phyloP scores from a whole-genome alignment of 208 protist species.

The Entamoeba histolytica region DNA sequence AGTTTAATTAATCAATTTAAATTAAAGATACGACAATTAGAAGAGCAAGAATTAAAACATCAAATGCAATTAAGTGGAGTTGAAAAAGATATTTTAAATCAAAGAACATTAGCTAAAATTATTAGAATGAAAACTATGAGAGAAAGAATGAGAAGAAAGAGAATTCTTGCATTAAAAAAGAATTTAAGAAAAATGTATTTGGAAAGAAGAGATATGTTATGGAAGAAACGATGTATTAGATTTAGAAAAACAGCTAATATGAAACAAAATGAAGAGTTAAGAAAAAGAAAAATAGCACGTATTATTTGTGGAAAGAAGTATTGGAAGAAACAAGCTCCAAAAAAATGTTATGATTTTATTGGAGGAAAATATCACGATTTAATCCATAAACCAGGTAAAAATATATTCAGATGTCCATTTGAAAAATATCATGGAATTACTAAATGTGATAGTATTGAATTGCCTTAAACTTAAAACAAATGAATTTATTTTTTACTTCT shows the following conservation, averaged over 20 bases:
- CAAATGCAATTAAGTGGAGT: neutral
- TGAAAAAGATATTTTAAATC: neutral
- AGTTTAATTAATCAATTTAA: neutral
- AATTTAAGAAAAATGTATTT: neutral
- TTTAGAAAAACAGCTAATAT: neutral
- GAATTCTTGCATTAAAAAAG: neutral
- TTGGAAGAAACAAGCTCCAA: neutral
- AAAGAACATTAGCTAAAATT: neutral
- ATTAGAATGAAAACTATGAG: neutral
- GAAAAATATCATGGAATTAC: neutral
- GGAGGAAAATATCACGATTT: neutral
- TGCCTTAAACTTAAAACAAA: neutral
- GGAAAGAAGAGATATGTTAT: neutral
- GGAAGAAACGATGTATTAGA: neutral
- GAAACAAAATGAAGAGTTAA: neutral
- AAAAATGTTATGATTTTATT: neutral
- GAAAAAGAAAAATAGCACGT: neutral
- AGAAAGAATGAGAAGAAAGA: neutral
- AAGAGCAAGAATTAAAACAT: neutral
- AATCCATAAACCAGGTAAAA: neutral
- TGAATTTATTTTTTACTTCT: no score
- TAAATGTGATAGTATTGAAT: neutral
- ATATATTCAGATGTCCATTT: neutral
- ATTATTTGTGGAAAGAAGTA: neutral
- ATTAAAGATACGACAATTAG: neutral